A percentile compares a stretch with the other conserved stretches of the same genome.
Conservation (phyloP, 345 rosid species). For the Iberis pinnata region DNA sequence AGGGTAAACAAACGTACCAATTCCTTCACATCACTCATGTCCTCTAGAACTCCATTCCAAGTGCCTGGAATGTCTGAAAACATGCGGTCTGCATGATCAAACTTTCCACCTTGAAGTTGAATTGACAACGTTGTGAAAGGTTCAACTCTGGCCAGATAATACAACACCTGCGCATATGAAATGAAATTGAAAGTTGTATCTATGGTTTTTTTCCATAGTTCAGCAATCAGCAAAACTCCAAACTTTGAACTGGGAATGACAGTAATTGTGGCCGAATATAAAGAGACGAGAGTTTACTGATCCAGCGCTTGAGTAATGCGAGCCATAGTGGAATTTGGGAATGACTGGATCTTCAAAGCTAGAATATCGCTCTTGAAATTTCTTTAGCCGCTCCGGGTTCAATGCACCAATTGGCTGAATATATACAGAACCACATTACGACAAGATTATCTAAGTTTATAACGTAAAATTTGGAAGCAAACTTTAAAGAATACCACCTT, state of each 20-base stretch:
- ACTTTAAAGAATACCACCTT: slow-evolving; percentile 51
- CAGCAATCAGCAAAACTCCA: slow-evolving; percentile 7
- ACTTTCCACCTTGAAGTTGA: slow-evolving; percentile 98
- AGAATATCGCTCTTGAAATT: slow-evolving; percentile 91
- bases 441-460: slow-evolving; percentile 12
- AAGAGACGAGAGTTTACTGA: slow-evolving; percentile 51
- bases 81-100: slow-evolving; percentile 98
- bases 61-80: slow-evolving; percentile 86
- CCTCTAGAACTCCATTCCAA: slow-evolving; percentile 95
- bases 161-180: slow-evolving; percentile 59
- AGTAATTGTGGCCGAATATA: slow-evolving; percentile 12
- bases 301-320: slow-evolving; percentile 98
- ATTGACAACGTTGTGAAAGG: slow-evolving; percentile 94
- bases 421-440: slow-evolving; percentile 21
- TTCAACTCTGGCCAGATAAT: slow-evolving; percentile 91
- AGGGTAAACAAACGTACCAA: slow-evolving; percentile 47
- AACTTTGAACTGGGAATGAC: slow-evolving; percentile 6
- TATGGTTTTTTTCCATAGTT: slow-evolving; percentile 7
- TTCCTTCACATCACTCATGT: slow-evolving; percentile 99
- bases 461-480: slow-evolving; percentile 24
- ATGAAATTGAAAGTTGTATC: background rate
- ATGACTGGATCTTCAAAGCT: slow-evolving; percentile 96
- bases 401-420: slow-evolving; percentile 97
- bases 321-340: slow-evolving; percentile 97
- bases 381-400: slow-evolving; percentile 69